phyloP scores from a whole-genome alignment of 805 yeast genomes.

The Martiniozyma abietophila region DNA sequence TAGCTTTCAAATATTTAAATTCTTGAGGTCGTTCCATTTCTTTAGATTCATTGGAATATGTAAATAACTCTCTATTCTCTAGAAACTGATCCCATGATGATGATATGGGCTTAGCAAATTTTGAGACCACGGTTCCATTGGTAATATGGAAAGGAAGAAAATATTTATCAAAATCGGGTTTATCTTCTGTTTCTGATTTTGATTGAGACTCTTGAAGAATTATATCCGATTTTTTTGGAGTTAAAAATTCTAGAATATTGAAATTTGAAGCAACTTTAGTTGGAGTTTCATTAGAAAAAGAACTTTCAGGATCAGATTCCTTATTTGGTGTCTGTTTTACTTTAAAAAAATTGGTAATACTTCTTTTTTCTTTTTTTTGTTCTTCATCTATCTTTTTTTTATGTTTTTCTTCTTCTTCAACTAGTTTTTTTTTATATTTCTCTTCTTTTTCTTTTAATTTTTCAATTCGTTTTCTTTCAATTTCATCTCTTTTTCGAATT shows the following conservation, averaged over 20 bases:
- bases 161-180: conserved; percentile 17
- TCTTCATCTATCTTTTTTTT: conserved; percentile 17
- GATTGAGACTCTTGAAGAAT: too few relatives aligned
- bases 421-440: conserved; percentile 16
- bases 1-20: conserved; percentile 14
- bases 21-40: not conserved
- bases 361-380: conserved; percentile 20
- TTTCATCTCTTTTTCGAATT: conserved; percentile 24
- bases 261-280: not conserved
- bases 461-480: conserved; percentile 27
- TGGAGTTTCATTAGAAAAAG: not conserved
- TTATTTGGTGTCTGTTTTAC: conserved; percentile 11
- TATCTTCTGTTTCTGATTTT: not conserved
- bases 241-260: not conserved
- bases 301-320: not conserved
- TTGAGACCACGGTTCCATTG: conserved; percentile 17
- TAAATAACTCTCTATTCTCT: not conserved
- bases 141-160: conserved; percentile 24
- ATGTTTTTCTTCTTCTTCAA: conserved; percentile 16
- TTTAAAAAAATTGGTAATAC: conserved; percentile 28
- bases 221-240: not conserved
- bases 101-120: not conserved
- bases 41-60: not conserved
- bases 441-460: conserved; percentile 24
- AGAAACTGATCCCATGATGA: conserved; percentile 10